Base-by-base conservation (phyloP, 192 early-diverging fungal species). In the Umbelopsis vinacea region DNA sequence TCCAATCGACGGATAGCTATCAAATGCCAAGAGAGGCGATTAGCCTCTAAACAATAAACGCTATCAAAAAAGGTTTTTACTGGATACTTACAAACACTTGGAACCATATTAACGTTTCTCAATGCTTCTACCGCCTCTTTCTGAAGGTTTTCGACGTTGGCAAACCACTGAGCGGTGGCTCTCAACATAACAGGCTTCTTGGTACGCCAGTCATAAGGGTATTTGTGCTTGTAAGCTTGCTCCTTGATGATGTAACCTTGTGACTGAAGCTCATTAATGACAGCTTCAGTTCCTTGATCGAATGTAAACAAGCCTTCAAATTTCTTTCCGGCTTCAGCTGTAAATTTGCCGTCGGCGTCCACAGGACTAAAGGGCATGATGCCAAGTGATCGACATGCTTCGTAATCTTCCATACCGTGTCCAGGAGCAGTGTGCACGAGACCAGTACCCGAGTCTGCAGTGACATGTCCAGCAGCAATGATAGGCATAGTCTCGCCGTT, bases 91-190 rank as follows among this genome's bases (percentile, higher is more conserved):
- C 83, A 76, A 40, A 71, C 55, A 26, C 89, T 83, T 43, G 92
- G 91, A n/a, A 92, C 71, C 54, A 91, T 86, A 12, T 69, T 67
- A 21, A 92, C 86, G 26, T 53, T 60, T 37, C 84, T 66, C 23
- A 91, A 71, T 9, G 89, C 87, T 54, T 85, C 72, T 8, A 89
- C 78, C 0, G 90, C 91, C 21, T 84, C 69, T 52, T 87, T 76
- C 71, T 91, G 89, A 40, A 94, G 79, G 14, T 81, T 77, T 23
- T 83, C 83, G 4, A 94, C 79, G 47, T 92, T 88, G 15, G 91
- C 91, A 82, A 94, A 94, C 92, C 92, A 94, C 77, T 94, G 92
- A 43, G 90, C 86, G 8, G 92, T 94, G 9, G 92, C 91, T 46
- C 92, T 86, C n/a, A 86, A 82, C 70, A 94, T 92, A 50, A 94